Conservation (phyloP, 441 rosid species). For the Croton setiger region DNA sequence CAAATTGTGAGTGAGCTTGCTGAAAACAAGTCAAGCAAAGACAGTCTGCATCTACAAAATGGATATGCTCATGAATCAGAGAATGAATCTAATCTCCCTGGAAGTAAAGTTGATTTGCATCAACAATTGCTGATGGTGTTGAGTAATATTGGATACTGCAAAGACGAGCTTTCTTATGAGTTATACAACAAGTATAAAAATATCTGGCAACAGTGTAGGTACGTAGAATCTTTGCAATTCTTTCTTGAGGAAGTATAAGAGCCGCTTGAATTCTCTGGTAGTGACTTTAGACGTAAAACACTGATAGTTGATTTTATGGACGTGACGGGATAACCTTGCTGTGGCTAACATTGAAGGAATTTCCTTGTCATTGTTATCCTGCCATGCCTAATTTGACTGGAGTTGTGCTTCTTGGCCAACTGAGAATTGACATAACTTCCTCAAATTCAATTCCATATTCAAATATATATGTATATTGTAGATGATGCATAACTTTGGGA, state of each 20-base stretch:
- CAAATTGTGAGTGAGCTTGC: conserved; percentile 69
- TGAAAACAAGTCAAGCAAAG: conserved; percentile 58
- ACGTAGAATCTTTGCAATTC: conserved; percentile 15
- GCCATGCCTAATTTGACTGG: background rate
- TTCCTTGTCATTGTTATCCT: background rate
- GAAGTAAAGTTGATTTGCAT: conserved; percentile 72
- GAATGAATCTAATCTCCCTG: conserved; percentile 50
- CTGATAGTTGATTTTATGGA: conserved; percentile 6
- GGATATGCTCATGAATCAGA: conserved; percentile 55
- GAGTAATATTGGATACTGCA: conserved; percentile 96
- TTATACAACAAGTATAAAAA: conserved; percentile 73
- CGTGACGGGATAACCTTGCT: background rate
- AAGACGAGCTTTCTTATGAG: conserved; percentile 85
- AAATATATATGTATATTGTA: background rate
- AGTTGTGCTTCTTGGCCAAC: background rate
- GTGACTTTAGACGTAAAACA: conserved; percentile 4
- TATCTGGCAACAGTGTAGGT: conserved; percentile 81
- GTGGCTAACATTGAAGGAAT: conserved; percentile 1
- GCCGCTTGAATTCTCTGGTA: background rate
- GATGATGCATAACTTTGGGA: background rate
- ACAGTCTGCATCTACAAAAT: conserved; percentile 48
- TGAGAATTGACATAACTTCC: background rate
- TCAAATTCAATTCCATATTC: background rate
- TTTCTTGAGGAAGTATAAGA: background rate
- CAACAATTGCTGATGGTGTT: conserved; percentile 72